Conservation (phyloP, 495 filamentous ascomycete species). For the Hyphodiscus hymeniophilus region DNA sequence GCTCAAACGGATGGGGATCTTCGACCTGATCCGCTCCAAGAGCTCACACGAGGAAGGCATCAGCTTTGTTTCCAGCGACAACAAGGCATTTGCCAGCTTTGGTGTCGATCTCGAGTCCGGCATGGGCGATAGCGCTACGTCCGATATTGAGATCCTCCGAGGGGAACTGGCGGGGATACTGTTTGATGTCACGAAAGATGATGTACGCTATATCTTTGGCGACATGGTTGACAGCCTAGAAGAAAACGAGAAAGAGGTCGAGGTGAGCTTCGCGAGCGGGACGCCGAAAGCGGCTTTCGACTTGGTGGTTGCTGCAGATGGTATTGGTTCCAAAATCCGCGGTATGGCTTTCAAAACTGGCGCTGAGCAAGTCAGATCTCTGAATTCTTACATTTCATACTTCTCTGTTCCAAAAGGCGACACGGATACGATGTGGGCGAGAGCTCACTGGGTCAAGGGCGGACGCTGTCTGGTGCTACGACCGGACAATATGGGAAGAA, state of each 20-base stretch:
- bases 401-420: constrained; percentile 28
- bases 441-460: no score
- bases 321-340: constrained; percentile 34
- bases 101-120: constrained; percentile 22
- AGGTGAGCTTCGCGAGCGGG: constrained; percentile 32
- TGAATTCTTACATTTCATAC: constrained; percentile 29
- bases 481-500: no score
- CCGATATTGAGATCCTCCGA: constrained; percentile 49
- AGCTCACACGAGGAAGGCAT: constrained; percentile 33
- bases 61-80: constrained; percentile 32
- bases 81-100: constrained; percentile 30
- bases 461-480: no score
- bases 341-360: constrained; percentile 26
- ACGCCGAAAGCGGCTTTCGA: constrained; percentile 33
- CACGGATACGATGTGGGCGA: no score
- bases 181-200: constrained; percentile 33
- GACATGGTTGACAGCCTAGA: constrained; percentile 24
- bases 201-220: constrained; percentile 36
- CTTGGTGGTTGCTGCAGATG: constrained; percentile 43
- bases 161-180: constrained; percentile 41
- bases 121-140: constrained; percentile 32
- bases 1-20: constrained; percentile 44
- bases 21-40: constrained; percentile 32
- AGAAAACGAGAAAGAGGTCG: constrained; percentile 19
- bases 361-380: constrained; percentile 20